Evolutionary conservation across 306 rosid genomes (phyloP), one percentile per base, ranked within the genome.

Genomic region (Cicer chorassanicum): DNA sequence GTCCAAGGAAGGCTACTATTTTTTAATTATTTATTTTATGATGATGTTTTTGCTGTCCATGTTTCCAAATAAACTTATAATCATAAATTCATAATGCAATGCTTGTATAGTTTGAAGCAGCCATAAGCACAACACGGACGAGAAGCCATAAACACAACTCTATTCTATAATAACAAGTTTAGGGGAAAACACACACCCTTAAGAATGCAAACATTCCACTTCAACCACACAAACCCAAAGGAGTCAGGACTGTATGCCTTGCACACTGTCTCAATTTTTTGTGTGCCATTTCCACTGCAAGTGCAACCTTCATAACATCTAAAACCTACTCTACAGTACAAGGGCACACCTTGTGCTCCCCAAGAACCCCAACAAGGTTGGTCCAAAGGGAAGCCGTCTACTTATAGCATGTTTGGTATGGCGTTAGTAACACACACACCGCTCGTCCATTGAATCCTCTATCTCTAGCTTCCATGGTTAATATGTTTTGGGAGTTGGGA

Each of bases 61-160:
- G 63, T 45, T 77, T 69, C 18, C 38, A 29, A 41, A 13, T 57
- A 65, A 62, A 8, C 74, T 46, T 72, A 48, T 41, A 36, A 65
- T 72, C 56, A 45, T 60, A 34, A 60, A 1, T 60, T 60, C 44
- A 34, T 29, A 19, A 36, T 24, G 15, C 29, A 67, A 67, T 66
- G 39, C 71, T 76, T 60, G 75, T 65, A 56, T 68, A 13, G 75
- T 65, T 44, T 46, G 42, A 56, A 77, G 69, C 41, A 55, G 61
- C 63, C 74, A 43, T 15, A 60, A 7, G 29, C 41, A 5, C 60
- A 66, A 11, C 41, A 19, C 62, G n/a, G 43, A 66, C 42, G 38
- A 55, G 73, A 76, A 76, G 6, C 51, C 62, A 36, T 45, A 34
- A 56, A 45, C 62, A 45, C 16, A 56, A 36, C 49, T 54, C 49